Base-by-base conservation (phyloP, 225 moss, liverwort and hornwort species). In the Pseudisothecium myosuroides region DNA sequence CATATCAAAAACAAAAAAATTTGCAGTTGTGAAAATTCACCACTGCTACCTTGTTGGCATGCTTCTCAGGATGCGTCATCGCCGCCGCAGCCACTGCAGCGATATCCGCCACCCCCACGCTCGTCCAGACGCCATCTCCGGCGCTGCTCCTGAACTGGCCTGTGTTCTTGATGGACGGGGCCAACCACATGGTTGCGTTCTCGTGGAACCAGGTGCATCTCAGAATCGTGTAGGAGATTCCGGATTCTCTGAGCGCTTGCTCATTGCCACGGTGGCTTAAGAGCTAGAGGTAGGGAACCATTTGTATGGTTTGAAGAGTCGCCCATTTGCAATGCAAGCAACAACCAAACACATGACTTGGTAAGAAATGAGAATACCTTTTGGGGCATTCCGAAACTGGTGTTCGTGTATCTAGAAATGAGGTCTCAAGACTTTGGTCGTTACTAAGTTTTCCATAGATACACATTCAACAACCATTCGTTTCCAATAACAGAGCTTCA, bases 61-160 rank as follows among this genome's bases (percentile, higher is more conserved):
- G 86, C 20, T 82, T 82, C 55, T 56, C 65, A 13, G 86, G 89
- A 23, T 86, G 29, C 31, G 43, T 65, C 17, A 92, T 17, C 60
- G 9, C 92, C 18, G 45, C 83, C 67, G 63, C 84, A 19, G 87
- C 90, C 32, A 62, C 88, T 32, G 80, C 86, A 58, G 80, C 90
- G n/a, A 92, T 89, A 37, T 91, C 90, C 17, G 54, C 50, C 41
- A 90, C 77, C 36, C 61, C 74, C 37, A 92, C 9, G 32, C 84
- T 81, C 19, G 83, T 80, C 73, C 83, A 90, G 7, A 92, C 47
- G 17, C 87, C 89, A 47, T 87, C 89, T 59, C 90, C 89, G 3
- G 89, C 89, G 37, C 92, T 91, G 56, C 80, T 90, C 45, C 27
- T 47, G 76, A 92, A 88, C 68, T 80, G 65, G 63, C 90, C 89